These are phyloP conservation scores for Fraxinus albicans DNA, from an alignment of 305 asterid species.

Conservation along the genomic window DNA sequence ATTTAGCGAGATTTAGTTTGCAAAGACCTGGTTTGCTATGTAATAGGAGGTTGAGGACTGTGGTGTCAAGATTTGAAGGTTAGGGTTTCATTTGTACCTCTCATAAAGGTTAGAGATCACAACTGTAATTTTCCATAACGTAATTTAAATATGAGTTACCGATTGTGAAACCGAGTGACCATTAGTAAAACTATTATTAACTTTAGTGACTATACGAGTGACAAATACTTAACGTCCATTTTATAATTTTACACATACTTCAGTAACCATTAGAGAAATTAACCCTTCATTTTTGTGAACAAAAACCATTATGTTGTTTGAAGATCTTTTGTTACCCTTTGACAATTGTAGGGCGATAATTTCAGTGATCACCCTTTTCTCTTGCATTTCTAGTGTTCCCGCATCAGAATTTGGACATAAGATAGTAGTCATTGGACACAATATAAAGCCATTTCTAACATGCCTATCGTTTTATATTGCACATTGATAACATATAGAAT, in stretches of 20 bases:
- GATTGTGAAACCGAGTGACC: not conserved
- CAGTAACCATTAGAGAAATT: not conserved
- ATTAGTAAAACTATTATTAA: not conserved
- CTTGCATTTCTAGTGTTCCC: not conserved
- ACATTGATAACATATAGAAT: not conserved
- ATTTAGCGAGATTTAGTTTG: not conserved
- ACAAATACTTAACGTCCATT: not conserved
- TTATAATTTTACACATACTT: not conserved
- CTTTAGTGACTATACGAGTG: not conserved
- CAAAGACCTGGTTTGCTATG: not conserved
- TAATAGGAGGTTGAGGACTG: not conserved
- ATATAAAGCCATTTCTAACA: slow-evolving; percentile 5
- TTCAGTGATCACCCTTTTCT: slow-evolving; percentile 5
- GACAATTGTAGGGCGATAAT: not conserved
- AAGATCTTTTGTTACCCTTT: slow-evolving; percentile 1
- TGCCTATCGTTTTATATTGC: not conserved
- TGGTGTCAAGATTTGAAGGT: not conserved
- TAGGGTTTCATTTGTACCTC: not conserved
- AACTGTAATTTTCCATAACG: not conserved
- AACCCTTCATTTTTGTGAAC: slow-evolving; percentile 4
- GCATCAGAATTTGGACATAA: slow-evolving; percentile 2
- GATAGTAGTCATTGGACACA: not conserved
- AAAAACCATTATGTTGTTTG: not conserved
- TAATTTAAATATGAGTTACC: not conserved
- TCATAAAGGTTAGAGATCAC: not conserved